These are phyloP conservation scores for Annona cherimola DNA, from an alignment of 164 flowering plant genomes.

Conservation along the genomic window DNA sequence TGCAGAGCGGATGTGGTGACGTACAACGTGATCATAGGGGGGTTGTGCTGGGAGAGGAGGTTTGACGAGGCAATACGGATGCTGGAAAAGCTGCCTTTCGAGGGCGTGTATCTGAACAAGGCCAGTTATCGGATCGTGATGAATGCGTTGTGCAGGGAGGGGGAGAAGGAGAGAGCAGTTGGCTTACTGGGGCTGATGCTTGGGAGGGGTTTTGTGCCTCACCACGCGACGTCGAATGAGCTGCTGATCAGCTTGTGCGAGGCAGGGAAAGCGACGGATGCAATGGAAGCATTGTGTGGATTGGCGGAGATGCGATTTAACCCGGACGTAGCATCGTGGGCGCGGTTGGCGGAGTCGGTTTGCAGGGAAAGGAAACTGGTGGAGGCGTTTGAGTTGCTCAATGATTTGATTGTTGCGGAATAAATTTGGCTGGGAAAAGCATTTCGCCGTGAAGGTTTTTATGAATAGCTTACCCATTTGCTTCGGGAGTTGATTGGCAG, in stretches of 20 bases:
- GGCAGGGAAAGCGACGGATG: conserved; percentile 53
- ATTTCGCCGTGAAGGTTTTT: too few species aligned
- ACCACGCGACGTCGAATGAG: conserved; percentile 74
- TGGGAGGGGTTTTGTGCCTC: conserved; percentile 65
- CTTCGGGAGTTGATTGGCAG: too few species aligned
- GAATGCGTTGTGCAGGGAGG: conserved; percentile 52
- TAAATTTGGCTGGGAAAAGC: not conserved
- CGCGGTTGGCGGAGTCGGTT: conserved; percentile 39
- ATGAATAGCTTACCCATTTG: too few species aligned
- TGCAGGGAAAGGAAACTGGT: conserved; percentile 71
- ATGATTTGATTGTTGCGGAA: conserved; percentile 31
- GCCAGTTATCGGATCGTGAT: conserved; percentile 75
- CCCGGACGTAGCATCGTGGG: conserved; percentile 66
- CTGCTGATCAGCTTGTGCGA: conserved; percentile 53
- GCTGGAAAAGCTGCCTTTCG: conserved; percentile 60
- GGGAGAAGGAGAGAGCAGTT: conserved; percentile 44
- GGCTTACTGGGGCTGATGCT: conserved; percentile 59
- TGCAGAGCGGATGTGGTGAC: conserved; percentile 66
- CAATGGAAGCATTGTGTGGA: conserved; percentile 38
- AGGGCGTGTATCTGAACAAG: conserved; percentile 63
- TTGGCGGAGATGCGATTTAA: conserved; percentile 56
- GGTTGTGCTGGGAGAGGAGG: conserved; percentile 59
- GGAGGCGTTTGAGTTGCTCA: conserved; percentile 54
- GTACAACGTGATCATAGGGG: conserved; percentile 61
- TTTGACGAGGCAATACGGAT: conserved; percentile 60